Evolutionary conservation across 2,329 filamentous ascomycete species (phyloP).

Genomic region (Diaporthe longicolla): DNA sequence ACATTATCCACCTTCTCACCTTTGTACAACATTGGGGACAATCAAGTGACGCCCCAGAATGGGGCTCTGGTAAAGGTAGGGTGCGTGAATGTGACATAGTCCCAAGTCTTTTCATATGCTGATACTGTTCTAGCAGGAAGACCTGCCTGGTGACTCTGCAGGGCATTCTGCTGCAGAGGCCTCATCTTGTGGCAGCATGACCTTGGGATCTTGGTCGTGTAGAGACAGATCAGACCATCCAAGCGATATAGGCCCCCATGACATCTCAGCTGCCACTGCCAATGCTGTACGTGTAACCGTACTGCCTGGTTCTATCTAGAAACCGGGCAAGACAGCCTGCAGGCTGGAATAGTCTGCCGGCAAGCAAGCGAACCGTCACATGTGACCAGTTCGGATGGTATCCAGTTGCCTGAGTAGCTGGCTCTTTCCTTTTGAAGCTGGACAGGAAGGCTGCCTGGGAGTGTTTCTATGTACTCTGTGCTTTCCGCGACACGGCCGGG

Average conservation of each 20-base stretch:
- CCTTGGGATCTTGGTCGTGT: background rate
- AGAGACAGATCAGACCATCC: background rate
- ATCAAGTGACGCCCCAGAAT: background rate
- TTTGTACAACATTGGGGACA: background rate
- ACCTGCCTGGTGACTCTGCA: background rate
- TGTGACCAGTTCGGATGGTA: background rate
- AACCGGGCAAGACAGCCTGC: background rate
- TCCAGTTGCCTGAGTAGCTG: background rate
- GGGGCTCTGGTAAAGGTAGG: background rate
- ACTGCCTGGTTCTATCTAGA: background rate
- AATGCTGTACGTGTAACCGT: background rate
- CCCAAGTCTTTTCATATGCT: background rate
- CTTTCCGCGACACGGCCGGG: background rate
- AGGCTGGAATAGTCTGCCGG: background rate
- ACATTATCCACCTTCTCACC: background rate
- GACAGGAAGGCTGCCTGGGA: background rate
- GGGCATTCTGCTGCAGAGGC: background rate
- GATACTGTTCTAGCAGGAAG: background rate
- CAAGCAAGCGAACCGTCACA: background rate
- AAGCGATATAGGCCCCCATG: background rate
- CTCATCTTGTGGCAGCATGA: background rate
- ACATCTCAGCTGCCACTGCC: background rate
- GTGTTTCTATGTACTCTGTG: background rate
- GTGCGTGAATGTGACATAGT: background rate
- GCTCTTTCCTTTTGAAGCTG: slow-evolving; percentile 24